Evolutionary conservation across 2,329 filamentous ascomycete species (phyloP).

Genomic region (Hymenoscyphus salicellus): DNA sequence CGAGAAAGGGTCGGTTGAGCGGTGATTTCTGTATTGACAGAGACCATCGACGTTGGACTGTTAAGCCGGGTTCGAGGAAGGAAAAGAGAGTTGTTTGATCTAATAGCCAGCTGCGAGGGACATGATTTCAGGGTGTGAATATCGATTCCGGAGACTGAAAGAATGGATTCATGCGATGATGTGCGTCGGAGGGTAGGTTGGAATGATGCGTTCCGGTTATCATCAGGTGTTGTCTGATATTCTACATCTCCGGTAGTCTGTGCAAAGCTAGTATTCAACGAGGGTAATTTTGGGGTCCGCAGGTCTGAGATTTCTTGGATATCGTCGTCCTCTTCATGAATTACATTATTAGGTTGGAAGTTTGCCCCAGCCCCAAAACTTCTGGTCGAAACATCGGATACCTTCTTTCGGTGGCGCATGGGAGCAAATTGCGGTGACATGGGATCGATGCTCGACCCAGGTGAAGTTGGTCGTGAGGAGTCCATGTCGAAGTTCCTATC

Average conservation of each 20-base stretch:
- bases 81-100: constrained; percentile 47
- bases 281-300: constrained; percentile 21
- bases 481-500: constrained; percentile 64
- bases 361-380: constrained; percentile 40
- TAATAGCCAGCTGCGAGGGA: constrained; percentile 68
- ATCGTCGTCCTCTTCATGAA: constrained; percentile 37
- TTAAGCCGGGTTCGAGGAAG: constrained; percentile 47
- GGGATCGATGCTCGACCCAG: constrained; percentile 72
- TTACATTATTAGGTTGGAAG: constrained; percentile 38
- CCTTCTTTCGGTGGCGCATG: constrained; percentile 53
- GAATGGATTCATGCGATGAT: constrained; percentile 80
- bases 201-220: constrained; percentile 34
- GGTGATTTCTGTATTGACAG: constrained; percentile 56
- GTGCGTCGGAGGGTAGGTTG: constrained; percentile 58
- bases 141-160: constrained; percentile 84
- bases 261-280: constrained; percentile 25
- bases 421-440: constrained; percentile 57
- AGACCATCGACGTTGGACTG: constrained; percentile 41
- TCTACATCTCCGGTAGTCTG: constrained; percentile 25
- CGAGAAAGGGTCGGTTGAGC: constrained; percentile 55
- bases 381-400: constrained; percentile 53
- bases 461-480: constrained; percentile 74
- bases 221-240: constrained; percentile 7
- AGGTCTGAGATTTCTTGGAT: constrained; percentile 31
- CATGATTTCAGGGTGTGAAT: constrained; percentile 77